Percentiles rank a stretch among this genome's conserved stretches.
phyloP scores from a whole-genome alignment of 768 basidiomycete genomes.

The Leccinum incarnatum region DNA sequence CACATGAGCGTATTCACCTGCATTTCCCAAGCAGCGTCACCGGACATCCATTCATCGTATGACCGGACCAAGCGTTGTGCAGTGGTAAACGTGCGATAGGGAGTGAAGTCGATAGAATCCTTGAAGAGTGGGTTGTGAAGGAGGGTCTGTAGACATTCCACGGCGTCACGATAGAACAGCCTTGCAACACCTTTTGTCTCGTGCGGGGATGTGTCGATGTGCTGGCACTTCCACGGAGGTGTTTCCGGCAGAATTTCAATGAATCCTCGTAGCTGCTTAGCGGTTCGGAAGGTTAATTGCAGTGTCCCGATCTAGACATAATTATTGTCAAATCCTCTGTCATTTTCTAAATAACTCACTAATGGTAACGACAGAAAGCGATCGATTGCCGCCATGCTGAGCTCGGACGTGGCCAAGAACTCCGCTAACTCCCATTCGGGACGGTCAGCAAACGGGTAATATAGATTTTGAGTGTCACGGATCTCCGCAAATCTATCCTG shows the following conservation, averaged over 20 bases:
- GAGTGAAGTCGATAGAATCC: constrained; percentile 6
- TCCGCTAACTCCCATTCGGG: no score
- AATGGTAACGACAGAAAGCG: no score
- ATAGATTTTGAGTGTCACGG: no score
- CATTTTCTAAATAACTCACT: no score
- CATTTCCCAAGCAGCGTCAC: constrained; percentile 26
- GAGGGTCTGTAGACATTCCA: background rate
- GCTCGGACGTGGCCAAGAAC: no score
- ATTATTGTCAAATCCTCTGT: no score
- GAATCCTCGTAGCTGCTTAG: no score
- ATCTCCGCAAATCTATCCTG: no score
- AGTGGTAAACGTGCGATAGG: constrained; percentile 9
- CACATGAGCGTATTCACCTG: constrained; percentile 14
- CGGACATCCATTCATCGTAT: constrained; percentile 25
- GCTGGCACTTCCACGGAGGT: background rate
- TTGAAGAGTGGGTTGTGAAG: constrained; percentile 5
- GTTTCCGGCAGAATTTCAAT: background rate
- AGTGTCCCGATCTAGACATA: no score
- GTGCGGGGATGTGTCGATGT: background rate
- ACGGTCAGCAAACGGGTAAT: no score
- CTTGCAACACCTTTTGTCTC: background rate
- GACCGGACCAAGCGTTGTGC: constrained; percentile 5
- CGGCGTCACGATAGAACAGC: background rate
- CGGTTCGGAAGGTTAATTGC: no score
- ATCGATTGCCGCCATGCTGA: no score